phyloP scores from a whole-genome alignment of 2,329 filamentous ascomycete species.

The Furcasterigmium furcatum region DNA sequence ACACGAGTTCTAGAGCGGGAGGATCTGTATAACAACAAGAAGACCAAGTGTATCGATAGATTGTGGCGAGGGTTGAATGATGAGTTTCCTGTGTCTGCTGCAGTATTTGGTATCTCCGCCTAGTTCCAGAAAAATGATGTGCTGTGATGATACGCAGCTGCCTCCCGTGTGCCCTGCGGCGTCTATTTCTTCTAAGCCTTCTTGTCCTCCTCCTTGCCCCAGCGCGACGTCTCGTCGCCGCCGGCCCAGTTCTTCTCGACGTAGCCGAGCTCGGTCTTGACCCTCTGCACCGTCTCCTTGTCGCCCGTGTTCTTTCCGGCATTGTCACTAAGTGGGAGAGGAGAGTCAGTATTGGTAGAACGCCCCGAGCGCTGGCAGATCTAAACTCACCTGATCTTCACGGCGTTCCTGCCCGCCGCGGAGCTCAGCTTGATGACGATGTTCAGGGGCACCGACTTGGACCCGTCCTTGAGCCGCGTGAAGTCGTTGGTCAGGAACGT shows the following conservation, averaged over 20 bases:
- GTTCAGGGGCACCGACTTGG: constrained; percentile 88
- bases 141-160: too few species aligned
- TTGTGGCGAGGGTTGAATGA: too few species aligned
- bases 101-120: too few species aligned
- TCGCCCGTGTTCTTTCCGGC: constrained; percentile 93
- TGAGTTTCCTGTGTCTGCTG: too few species aligned
- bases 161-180: too few species aligned
- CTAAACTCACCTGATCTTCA: constrained; percentile 70
- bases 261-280: constrained; percentile 85
- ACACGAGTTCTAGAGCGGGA: too few species aligned
- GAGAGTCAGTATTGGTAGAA: constrained; percentile 3
- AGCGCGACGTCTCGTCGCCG: constrained; percentile 80
- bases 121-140: too few species aligned
- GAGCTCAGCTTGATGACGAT: constrained; percentile 97
- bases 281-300: constrained; percentile 69
- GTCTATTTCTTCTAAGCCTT: too few species aligned
- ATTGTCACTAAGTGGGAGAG: constrained; percentile 63
- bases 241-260: constrained; percentile 79
- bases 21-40: too few species aligned
- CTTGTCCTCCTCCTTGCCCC: constrained; percentile 54
- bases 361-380: not conserved
- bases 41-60: too few species aligned
- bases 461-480: constrained; percentile 63
- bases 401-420: constrained; percentile 73
- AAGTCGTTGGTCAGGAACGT: constrained; percentile 98